These are phyloP conservation scores for Aureobasidium musti DNA, from an alignment of 2,329 filamentous ascomycete species.

Conservation along the genomic window DNA sequence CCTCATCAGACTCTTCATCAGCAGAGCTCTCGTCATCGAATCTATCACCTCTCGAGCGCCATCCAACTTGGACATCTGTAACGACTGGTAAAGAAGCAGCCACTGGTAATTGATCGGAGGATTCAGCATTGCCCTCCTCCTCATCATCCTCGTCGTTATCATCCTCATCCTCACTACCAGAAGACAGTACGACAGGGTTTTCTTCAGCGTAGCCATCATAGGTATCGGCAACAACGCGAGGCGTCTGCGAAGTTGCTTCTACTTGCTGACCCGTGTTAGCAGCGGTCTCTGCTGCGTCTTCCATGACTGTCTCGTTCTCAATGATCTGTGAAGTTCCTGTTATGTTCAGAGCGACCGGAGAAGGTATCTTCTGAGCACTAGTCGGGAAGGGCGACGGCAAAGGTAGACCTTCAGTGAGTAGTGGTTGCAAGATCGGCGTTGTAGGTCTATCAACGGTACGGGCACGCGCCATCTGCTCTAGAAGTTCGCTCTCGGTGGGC, in stretches of 20 bases:
- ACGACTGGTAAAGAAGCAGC: not conserved
- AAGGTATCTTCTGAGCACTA: slow-evolving; percentile 28
- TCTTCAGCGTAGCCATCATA: slow-evolving; percentile 25
- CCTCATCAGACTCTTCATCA: slow-evolving; percentile 1
- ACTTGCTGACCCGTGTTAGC: too few relatives aligned
- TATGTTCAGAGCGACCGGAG: not conserved
- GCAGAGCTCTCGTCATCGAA: slow-evolving; percentile 17
- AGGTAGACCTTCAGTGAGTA: slow-evolving; percentile 38
- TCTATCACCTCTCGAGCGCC: not conserved
- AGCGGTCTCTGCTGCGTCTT: not conserved
- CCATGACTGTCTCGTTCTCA: not conserved
- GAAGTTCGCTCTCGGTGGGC: slow-evolving; percentile 10
- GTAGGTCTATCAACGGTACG: slow-evolving; percentile 32
- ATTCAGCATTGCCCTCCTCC: slow-evolving; percentile 7
- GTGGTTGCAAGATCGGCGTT: slow-evolving; percentile 39
- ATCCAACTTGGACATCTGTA: not conserved
- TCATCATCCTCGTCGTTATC: slow-evolving; percentile 27
- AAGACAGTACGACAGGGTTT: not conserved
- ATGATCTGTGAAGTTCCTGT: not conserved
- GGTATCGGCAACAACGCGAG: slow-evolving; percentile 8
- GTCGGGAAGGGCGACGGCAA: slow-evolving; percentile 42
- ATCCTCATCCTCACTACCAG: slow-evolving; percentile 27
- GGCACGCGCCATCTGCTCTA: slow-evolving; percentile 5
- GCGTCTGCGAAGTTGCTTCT: not conserved
- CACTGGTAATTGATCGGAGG: not conserved